These are phyloP conservation scores for Rhynchospora breviuscula DNA, from an alignment of 176 grass and related monocot species.

Conservation along the genomic window DNA sequence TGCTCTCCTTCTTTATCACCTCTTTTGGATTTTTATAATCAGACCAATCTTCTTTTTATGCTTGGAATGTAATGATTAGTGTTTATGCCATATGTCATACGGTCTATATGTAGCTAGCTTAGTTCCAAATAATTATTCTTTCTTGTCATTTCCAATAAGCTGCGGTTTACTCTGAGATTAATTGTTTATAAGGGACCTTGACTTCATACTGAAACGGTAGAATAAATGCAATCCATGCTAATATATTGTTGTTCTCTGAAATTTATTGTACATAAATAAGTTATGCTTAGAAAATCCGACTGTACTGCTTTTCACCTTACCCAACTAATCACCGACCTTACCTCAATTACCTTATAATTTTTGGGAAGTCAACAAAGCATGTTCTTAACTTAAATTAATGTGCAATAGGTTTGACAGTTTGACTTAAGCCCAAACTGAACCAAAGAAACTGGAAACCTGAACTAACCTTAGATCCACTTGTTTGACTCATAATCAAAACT, in stretches of 20 bases:
- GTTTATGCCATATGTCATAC: slow-evolving; percentile 3
- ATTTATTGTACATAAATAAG: background rate
- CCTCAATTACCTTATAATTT: background rate
- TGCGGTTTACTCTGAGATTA: background rate
- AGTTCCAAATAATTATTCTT: background rate
- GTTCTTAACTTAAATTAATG: background rate
- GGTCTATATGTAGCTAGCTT: background rate
- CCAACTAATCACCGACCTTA: background rate
- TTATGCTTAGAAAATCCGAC: background rate
- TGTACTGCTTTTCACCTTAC: background rate
- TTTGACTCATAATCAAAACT: background rate
- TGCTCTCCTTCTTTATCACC: background rate
- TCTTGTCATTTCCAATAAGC: background rate
- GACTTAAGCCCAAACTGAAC: background rate
- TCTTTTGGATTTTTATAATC: background rate
- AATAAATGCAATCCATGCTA: background rate
- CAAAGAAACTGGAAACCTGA: background rate
- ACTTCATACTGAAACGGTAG: background rate
- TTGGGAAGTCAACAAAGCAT: background rate
- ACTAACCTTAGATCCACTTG: background rate
- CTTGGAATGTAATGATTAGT: slow-evolving; percentile 10
- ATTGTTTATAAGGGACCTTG: background rate
- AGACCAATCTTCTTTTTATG: background rate
- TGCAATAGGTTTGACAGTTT: background rate
- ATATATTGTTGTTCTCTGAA: background rate